These are phyloP conservation scores for Orbilia oligospora DNA, from an alignment of 2,329 filamentous ascomycete genomes.

Conservation along the genomic window DNA sequence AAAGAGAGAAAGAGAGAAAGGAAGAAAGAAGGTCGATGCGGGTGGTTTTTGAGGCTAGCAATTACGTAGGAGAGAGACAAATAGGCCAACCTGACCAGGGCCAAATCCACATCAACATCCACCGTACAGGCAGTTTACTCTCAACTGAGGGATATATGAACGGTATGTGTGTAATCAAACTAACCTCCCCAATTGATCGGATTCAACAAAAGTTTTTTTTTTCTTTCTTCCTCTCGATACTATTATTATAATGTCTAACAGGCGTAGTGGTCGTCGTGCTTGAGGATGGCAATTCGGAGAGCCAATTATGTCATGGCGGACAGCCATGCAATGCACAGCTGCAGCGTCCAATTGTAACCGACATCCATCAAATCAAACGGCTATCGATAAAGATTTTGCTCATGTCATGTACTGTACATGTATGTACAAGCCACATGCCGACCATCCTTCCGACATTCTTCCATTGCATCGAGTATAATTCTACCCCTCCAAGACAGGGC, in stretches of 20 bases:
- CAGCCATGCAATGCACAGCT: constrained; percentile 12
- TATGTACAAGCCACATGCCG: constrained; percentile 13
- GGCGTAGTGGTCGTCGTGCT: not conserved
- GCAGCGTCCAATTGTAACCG: not conserved
- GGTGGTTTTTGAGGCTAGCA: constrained; percentile 13
- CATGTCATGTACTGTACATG: constrained; percentile 4
- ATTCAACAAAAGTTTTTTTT: not conserved
- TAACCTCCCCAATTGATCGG: not conserved
- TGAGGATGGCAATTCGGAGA: constrained; percentile 12
- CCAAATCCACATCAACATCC: constrained; percentile 6
- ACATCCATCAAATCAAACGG: constrained; percentile 1
- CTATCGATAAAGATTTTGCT: constrained; percentile 14
- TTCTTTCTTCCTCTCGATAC: not conserved
- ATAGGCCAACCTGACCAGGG: not conserved
- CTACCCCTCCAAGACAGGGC: not conserved
- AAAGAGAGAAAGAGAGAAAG: not conserved
- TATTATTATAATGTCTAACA: not conserved
- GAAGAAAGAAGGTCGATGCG: constrained; percentile 21
- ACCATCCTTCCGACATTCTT: constrained; percentile 24
- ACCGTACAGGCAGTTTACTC: constrained; percentile 8
- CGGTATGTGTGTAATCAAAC: not conserved
- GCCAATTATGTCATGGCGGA: constrained; percentile 33
- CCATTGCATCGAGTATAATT: not conserved
- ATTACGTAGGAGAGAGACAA: constrained; percentile 15
- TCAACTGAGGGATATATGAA: constrained; percentile 26